A percentile compares a stretch with the other conserved stretches of the same genome.
These are phyloP conservation scores for Exophiala sp. DNA, from an alignment of 2,329 filamentous ascomycete genomes.

Conservation along the genomic window DNA sequence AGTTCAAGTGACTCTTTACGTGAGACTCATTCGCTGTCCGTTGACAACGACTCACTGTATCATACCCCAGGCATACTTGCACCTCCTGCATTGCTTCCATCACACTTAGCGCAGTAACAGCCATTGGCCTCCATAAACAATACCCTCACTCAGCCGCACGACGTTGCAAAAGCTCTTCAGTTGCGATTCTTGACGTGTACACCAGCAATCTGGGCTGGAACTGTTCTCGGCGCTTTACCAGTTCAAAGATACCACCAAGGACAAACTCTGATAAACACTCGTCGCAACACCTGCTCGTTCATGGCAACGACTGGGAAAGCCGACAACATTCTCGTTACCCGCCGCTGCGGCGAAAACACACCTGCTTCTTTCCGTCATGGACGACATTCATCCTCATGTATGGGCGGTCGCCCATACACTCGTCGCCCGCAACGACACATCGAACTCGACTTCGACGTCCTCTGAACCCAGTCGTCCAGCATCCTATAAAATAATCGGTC, in stretches of 20 bases:
- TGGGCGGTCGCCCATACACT: slow-evolving; percentile 26
- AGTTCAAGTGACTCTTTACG: not conserved
- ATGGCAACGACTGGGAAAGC: slow-evolving; percentile 15
- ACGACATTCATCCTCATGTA: slow-evolving; percentile 19
- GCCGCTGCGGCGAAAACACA: slow-evolving; percentile 2
- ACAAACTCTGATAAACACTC: not conserved
- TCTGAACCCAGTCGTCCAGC: slow-evolving; percentile 43
- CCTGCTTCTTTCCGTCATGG: slow-evolving; percentile 11
- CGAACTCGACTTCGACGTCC: slow-evolving; percentile 17
- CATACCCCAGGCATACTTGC: not conserved
- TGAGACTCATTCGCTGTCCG: not conserved
- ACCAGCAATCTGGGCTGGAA: too few species aligned
- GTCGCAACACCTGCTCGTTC: not conserved
- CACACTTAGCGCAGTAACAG: not conserved
- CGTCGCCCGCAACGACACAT: slow-evolving; percentile 25
- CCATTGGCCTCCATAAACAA: not conserved
- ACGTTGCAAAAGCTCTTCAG: too few species aligned
- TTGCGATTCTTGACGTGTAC: too few species aligned
- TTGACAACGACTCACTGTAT: not conserved
- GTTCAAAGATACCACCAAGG: too few species aligned
- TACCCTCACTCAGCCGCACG: not conserved
- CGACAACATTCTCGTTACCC: not conserved
- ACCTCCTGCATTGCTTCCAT: not conserved
- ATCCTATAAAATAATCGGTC: slow-evolving; percentile 80
- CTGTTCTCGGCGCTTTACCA: too few species aligned